phyloP scores from a whole-genome alignment of 306 rosid genomes.

The Oxytropis ochrocephala region DNA sequence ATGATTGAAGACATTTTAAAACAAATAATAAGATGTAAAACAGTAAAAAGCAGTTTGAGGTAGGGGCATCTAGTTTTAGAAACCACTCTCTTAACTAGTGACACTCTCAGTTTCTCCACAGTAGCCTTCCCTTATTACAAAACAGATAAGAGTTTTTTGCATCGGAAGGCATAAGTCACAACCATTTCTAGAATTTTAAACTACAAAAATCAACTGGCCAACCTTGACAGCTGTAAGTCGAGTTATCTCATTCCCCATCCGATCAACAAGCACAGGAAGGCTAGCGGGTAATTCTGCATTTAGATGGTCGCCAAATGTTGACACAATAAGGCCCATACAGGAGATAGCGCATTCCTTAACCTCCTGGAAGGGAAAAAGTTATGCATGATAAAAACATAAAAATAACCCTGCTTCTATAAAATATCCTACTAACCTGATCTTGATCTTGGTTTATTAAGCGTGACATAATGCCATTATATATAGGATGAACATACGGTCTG shows the following conservation, averaged over 20 bases:
- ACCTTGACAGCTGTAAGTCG: slow-evolving; percentile 99
- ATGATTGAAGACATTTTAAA: neutral
- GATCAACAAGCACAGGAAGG: slow-evolving; percentile 98
- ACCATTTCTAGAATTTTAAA: neutral
- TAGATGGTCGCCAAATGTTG: slow-evolving; percentile 95
- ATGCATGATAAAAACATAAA: slow-evolving; percentile 11
- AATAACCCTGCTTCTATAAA: neutral
- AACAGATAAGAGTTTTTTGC: neutral
- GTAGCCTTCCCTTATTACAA: neutral
- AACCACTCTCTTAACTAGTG: neutral
- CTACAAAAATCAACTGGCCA: slow-evolving; percentile 19
- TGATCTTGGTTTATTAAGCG: slow-evolving; percentile 99
- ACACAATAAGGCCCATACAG: slow-evolving; percentile 96
- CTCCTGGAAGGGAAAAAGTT: slow-evolving; percentile 55
- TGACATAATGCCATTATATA: slow-evolving; percentile 89
- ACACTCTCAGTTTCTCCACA: neutral
- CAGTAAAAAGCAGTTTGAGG: neutral
- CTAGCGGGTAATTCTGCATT: slow-evolving; percentile 68
- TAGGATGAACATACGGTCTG: slow-evolving; percentile 79
- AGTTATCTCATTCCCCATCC: slow-evolving; percentile 99
- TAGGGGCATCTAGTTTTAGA: neutral
- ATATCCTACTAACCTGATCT: slow-evolving; percentile 75
- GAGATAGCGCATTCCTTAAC: slow-evolving; percentile 99
- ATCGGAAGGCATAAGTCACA: neutral
- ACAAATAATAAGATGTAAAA: neutral